Evolutionary conservation across 2,329 filamentous ascomycete genomes (phyloP), one percentile per base, ranked within the genome.

Genomic region (Trichothecium sympodiale): DNA sequence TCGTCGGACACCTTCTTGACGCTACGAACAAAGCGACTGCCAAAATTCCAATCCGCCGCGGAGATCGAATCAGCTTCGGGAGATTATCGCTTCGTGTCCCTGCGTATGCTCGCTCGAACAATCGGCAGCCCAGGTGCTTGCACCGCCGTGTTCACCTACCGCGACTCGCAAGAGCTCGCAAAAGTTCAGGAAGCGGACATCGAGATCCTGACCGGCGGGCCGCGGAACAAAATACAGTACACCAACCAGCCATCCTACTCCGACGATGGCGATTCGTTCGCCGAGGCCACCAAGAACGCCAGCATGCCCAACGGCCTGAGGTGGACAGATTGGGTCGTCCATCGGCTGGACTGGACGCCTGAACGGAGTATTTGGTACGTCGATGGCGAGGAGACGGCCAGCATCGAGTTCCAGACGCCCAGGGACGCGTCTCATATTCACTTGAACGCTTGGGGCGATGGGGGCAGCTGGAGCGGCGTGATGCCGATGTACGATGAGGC

Each of bases 381-480:
- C 15, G 59, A 76, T 43, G 67, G 63, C 23, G 48, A 59, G 27
- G 53, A 70, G 45, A 59, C 67, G 2, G 66, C 70, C 3, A 64
- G 57, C 16, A 75, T 73, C 43, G 59, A 58, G 4, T 73, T 74
- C 46, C 70, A 74, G 39, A 66, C 69, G 12, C 74, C 75, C 0
- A 57, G 61, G 17, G 66, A 71, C 34, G 56, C 65, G 4, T 66
- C 65, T 26, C 61, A 63, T 36, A 51, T 79, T 33, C 64, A 74
- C 20, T 56, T 79, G 45, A 79, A 78, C 46, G 62, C 71, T 33
- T 79, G 74, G 74, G 69, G 70, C 38, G 67, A 78, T 41, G 74
- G 74, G 15, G 72, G 74, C 4, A 55, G 56, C 33, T 79, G 73
- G 74, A 67, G 65, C 31, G 74, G 73, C 9, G 67, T 71, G 35